phyloP scores from a whole-genome alignment of 139 green algal species.

The Chlamydomonas asymmetrica region DNA sequence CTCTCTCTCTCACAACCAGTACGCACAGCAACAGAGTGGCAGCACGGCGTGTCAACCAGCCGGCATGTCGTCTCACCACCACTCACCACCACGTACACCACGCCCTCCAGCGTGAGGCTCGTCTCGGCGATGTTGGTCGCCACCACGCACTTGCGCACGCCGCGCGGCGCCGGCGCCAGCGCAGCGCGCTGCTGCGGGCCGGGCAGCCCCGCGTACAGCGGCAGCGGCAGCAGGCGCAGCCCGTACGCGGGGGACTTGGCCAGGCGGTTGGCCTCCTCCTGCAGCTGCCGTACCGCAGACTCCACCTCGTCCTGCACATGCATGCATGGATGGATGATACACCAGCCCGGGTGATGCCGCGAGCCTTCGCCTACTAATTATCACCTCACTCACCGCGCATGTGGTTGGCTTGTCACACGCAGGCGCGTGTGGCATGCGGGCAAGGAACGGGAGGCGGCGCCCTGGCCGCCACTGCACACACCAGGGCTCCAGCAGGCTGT shows the following conservation, averaged over 20 bases:
- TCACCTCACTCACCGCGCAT: too few species aligned
- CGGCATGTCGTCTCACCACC: too few species aligned
- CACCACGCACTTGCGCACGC: constrained; percentile 80
- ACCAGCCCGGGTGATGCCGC: too few species aligned
- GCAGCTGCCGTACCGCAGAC: constrained; percentile 57
- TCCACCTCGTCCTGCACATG: constrained; percentile 72
- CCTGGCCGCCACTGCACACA: too few species aligned
- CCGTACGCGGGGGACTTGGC: constrained; percentile 27
- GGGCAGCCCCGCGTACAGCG: constrained; percentile 81
- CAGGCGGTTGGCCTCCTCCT: constrained; percentile 61
- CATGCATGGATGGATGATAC: neutral
- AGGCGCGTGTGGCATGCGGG: too few species aligned
- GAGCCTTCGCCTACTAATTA: too few species aligned
- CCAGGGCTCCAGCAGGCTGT: too few species aligned
- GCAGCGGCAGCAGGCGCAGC: constrained; percentile 56
- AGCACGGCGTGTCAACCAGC: too few species aligned
- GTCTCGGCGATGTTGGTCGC: constrained; percentile 94
- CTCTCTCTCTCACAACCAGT: too few species aligned
- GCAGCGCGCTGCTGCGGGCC: constrained; percentile 62
- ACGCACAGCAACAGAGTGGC: too few species aligned
- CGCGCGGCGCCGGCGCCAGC: constrained; percentile 68
- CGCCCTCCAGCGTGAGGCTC: constrained; percentile 65
- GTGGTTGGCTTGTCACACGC: too few species aligned
- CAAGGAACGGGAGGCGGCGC: too few species aligned
- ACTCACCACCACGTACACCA: constrained; percentile 30